Evolutionary conservation across 345 rosid genomes (phyloP), one percentile per base, ranked within the genome.

Genomic region (Aquilaria malaccensis): DNA sequence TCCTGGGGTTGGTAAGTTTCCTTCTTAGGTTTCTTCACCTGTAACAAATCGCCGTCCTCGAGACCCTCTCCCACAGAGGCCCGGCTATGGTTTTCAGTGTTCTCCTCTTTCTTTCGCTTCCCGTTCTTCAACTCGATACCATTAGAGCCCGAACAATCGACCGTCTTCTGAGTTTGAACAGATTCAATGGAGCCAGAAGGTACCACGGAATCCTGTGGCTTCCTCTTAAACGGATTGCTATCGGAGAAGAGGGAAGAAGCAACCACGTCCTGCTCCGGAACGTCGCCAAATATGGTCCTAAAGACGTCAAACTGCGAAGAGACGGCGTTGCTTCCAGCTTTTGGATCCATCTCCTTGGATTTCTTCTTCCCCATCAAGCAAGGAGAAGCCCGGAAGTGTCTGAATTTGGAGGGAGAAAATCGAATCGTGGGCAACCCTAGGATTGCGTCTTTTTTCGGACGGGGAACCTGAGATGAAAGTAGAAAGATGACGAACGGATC

Each of bases 171-270:
- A 45, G 52, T 63, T 58, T 52, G 45, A 2, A 22, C 11, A 51
- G 64, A 33, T 29, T 52, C 29, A 52, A 29, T 52, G 12, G 55
- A 52, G 6, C 4, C 56, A 31, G 15, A 30, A 54, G 10, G 50
- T 13, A 50, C 33, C 30, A 47, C 43, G 5, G 76, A 50, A 9
- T 82, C 80, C 30, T 58, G 51, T 51, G 74, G 69, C 68, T 90
- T 88, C 64, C 97, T 76, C 59, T 84, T 90, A 77, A 88, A 94
- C 13, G 99, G 96, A 63, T 94, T 94, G 62, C 55, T 69, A 50
- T 85, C 86, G 49, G 95, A 86, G 79, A 94, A 94, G 58, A 88
- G 72, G 69, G 81, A 80, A 32, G 80, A 63, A 50, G 61, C 68
- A 30, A 66, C 72, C 15, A 74, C 10, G 64, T 60, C 62, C 48